Evolutionary conservation across 306 rosid species (phyloP).

Genomic region (Dryas octopetala): DNA sequence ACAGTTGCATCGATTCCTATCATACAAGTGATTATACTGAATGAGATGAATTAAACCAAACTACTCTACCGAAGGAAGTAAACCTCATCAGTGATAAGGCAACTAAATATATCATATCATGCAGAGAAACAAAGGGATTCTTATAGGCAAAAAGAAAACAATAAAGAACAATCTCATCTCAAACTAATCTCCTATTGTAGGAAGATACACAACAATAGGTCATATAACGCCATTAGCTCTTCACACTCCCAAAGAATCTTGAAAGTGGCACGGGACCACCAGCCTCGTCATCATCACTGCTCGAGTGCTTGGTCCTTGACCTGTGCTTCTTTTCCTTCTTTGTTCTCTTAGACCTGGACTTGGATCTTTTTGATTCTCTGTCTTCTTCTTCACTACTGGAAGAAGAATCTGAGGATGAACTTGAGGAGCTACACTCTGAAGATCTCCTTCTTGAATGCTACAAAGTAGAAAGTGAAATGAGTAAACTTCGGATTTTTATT

Average conservation of each 20-base stretch:
- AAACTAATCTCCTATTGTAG: conserved; percentile 36
- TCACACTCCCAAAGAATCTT: conserved; percentile 71
- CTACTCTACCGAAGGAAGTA: not conserved
- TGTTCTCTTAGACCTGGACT: conserved; percentile 75
- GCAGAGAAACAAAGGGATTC: conserved; percentile 29
- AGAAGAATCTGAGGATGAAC: conserved; percentile 61
- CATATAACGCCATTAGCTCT: conserved; percentile 38
- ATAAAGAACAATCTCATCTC: conserved; percentile 31
- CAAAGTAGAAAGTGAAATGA: conserved; percentile 24
- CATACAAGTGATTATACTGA: not conserved
- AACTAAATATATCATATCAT: conserved; percentile 36
- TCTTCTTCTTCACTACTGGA: conserved; percentile 73
- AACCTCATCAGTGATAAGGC: conserved; percentile 29
- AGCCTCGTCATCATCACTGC: conserved; percentile 45
- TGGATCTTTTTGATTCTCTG: conserved; percentile 71
- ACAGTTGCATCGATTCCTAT: not conserved
- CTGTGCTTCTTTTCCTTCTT: conserved; percentile 82
- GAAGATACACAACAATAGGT: conserved; percentile 39
- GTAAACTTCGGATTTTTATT: not conserved
- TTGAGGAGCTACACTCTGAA: conserved; percentile 69
- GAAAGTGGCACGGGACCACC: conserved; percentile 92
- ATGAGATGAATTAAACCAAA: conserved; percentile 12
- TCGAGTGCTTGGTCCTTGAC: conserved; percentile 63
- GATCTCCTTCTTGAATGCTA: conserved; percentile 85
- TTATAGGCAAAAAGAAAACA: conserved; percentile 15